A percentile compares a stretch with the other conserved stretches of the same genome.
phyloP scores from a whole-genome alignment of 306 rosid species.

The Prunus mume region DNA sequence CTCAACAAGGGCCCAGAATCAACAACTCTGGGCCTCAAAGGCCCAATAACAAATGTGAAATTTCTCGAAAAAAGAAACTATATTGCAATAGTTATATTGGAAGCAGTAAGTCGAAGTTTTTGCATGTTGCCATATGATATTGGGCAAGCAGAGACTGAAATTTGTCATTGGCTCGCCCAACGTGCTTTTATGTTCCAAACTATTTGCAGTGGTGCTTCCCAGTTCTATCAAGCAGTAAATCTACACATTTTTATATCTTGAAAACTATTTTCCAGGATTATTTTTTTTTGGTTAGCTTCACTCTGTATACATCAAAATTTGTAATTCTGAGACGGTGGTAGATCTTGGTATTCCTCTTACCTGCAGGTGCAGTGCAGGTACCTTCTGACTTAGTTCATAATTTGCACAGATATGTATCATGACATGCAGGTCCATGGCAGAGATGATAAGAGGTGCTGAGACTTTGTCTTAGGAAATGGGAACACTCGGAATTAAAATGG shows the following conservation, averaged over 20 bases:
- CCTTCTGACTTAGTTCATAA: constrained; percentile 8
- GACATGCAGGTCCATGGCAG: constrained; percentile 32
- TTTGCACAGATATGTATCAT: background rate
- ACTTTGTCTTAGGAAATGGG: constrained; percentile 50
- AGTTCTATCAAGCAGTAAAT: background rate
- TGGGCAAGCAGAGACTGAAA: background rate
- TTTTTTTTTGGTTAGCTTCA: background rate
- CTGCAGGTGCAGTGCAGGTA: constrained; percentile 9
- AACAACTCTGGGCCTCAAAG: background rate
- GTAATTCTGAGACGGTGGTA: background rate
- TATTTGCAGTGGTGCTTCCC: too few species aligned
- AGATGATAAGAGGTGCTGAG: constrained; percentile 36
- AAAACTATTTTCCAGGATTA: background rate
- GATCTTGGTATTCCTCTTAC: background rate
- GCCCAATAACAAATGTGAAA: too few species aligned
- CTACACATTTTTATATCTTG: background rate
- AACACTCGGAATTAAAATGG: constrained; percentile 41
- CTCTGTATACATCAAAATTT: too few species aligned
- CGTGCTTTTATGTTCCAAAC: background rate
- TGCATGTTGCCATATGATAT: background rate
- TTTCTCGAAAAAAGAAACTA: too few species aligned
- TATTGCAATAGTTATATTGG: too few species aligned
- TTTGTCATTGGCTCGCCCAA: background rate
- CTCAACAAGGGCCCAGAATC: background rate
- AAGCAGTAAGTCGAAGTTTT: too few species aligned